These are phyloP conservation scores for Neurospora sp. DNA, from an alignment of 2,329 filamentous ascomycete species.

Conservation along the genomic window DNA sequence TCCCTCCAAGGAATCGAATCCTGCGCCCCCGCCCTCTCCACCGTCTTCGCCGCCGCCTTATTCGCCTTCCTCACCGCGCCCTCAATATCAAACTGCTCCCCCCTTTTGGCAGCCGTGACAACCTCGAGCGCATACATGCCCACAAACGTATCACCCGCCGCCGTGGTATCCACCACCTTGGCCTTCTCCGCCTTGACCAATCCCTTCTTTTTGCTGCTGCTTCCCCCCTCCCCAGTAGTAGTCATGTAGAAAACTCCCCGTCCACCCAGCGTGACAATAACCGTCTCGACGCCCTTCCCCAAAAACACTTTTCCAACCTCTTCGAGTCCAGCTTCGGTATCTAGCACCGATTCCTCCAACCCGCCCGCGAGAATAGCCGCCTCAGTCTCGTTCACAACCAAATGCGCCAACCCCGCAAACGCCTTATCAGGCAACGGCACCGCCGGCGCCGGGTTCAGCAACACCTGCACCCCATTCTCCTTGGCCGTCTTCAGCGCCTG, in stretches of 20 bases:
- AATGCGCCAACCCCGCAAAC: conserved; percentile 60
- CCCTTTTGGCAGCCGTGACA: conserved; percentile 32
- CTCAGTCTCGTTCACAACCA: conserved; percentile 88
- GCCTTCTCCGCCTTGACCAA: conserved; percentile 58
- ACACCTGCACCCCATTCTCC: conserved; percentile 43
- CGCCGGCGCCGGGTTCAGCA: conserved; percentile 82
- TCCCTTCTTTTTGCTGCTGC: conserved; percentile 23
- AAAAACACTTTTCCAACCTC: conserved; percentile 52
- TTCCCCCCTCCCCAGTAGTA: conserved; percentile 30
- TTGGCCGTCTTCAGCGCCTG: conserved; percentile 45
- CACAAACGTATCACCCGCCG: conserved; percentile 89
- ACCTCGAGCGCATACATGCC: conserved; percentile 73
- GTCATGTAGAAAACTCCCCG: conserved; percentile 61
- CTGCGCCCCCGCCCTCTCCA: conserved; percentile 55
- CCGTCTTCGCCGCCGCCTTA: conserved; percentile 53
- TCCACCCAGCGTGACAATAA: conserved; percentile 76
- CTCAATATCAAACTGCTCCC: conserved; percentile 39
- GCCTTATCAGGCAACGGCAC: conserved; percentile 54
- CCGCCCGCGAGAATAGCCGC: conserved; percentile 56
- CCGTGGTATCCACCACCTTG: conserved; percentile 81
- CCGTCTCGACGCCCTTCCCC: conserved; percentile 57
- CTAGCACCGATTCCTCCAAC: conserved; percentile 37
- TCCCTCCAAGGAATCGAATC: conserved; percentile 57
- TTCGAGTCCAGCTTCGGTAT: conserved; percentile 32
- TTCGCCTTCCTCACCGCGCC: conserved; percentile 52